phyloP scores from a whole-genome alignment of 108 stramenopile species.

The Hondaea fermentalgiana region DNA sequence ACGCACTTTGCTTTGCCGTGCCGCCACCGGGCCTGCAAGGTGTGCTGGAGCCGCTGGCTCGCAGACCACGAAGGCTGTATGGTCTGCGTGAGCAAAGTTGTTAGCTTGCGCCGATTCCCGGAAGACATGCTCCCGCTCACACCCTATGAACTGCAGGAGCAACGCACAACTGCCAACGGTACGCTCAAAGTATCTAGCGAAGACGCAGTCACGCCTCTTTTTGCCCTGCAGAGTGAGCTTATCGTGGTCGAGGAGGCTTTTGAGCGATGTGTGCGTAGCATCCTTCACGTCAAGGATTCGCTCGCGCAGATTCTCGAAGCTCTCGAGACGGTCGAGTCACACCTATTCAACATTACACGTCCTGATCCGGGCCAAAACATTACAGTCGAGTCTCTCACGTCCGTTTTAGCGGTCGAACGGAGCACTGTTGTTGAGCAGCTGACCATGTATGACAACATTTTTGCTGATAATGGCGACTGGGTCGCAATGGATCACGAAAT shows the following conservation, averaged over 20 bases:
- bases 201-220: background rate
- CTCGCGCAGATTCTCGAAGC: background rate
- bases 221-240: background rate
- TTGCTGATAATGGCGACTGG: background rate
- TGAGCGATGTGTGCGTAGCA: background rate
- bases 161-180: background rate
- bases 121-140: background rate
- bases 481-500: background rate
- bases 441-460: background rate
- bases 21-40: slow-evolving; percentile 5
- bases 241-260: background rate
- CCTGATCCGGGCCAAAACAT: background rate
- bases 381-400: background rate
- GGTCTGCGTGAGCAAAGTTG: background rate
- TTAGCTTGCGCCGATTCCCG: background rate
- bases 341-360: background rate
- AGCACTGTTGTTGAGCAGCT: slow-evolving; percentile 13
- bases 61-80: background rate
- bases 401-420: slow-evolving; percentile 4
- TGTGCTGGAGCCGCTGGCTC: slow-evolving; percentile 19
- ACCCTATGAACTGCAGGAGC: background rate
- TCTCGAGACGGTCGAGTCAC: background rate
- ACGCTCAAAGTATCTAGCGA: background rate
- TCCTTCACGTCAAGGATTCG: background rate
- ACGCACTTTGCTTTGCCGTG: background rate